Evolutionary conservation across 2,329 filamentous ascomycete genomes (phyloP).

Genomic region (Colletotrichum abscissum): DNA sequence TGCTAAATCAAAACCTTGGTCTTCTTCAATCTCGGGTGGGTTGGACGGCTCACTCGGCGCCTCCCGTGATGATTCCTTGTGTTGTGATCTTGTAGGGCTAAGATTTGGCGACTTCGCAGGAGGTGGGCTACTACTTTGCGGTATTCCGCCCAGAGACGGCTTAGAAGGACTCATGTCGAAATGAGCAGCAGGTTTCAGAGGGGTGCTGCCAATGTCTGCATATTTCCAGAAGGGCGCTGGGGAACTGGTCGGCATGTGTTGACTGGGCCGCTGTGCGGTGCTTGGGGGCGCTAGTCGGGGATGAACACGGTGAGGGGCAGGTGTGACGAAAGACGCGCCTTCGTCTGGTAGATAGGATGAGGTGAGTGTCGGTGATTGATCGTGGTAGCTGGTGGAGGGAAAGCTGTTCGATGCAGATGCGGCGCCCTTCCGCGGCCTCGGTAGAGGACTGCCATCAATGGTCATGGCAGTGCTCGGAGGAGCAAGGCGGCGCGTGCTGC

Average conservation of each 20-base stretch:
- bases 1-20: slow-evolving; percentile 68
- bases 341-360: slow-evolving; percentile 73
- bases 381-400: slow-evolving; percentile 62
- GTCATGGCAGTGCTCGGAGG: slow-evolving; percentile 49
- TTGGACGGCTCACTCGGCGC: slow-evolving; percentile 38
- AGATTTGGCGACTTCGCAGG: slow-evolving; percentile 64
- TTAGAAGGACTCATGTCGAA: slow-evolving; percentile 72
- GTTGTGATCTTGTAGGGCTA: slow-evolving; percentile 56
- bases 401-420: slow-evolving; percentile 56
- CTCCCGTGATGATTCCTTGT: slow-evolving; percentile 36
- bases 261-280: slow-evolving; percentile 83
- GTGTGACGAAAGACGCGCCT: slow-evolving; percentile 73
- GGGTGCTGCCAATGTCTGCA: slow-evolving; percentile 80
- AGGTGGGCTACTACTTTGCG: slow-evolving; percentile 70
- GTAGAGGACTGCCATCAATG: slow-evolving; percentile 71
- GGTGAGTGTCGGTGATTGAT: slow-evolving; percentile 70
- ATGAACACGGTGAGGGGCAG: slow-evolving; percentile 78
- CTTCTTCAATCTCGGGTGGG: slow-evolving; percentile 54
- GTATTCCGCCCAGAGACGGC: slow-evolving; percentile 47
- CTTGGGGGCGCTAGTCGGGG: slow-evolving; percentile 83
- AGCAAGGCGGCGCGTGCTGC: slow-evolving; percentile 48
- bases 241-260: slow-evolving; percentile 87
- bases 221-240: slow-evolving; percentile 92
- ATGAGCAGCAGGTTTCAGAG: slow-evolving; percentile 61
- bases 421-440: slow-evolving; percentile 64